These are phyloP conservation scores for Mycena galericulata DNA, from an alignment of 768 basidiomycete genomes.

Conservation along the genomic window DNA sequence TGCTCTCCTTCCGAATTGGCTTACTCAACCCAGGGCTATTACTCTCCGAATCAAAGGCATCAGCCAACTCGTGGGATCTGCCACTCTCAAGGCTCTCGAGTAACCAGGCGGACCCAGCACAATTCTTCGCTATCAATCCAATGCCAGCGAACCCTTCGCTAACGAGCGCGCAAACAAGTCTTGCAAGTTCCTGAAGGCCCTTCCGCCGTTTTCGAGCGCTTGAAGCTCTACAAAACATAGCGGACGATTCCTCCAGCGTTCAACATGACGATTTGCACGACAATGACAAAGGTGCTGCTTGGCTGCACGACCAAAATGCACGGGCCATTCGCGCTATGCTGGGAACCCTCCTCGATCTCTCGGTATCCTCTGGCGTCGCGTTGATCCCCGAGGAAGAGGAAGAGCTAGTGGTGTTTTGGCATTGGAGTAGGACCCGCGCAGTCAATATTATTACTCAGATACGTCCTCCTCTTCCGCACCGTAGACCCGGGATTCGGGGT, in stretches of 20 bases:
- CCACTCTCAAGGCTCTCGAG: constrained; percentile 28
- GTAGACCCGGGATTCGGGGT: constrained; percentile 59
- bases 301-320: constrained; percentile 86
- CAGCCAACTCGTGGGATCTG: constrained; percentile 32
- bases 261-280: constrained; percentile 60
- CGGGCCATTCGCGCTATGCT: constrained; percentile 72
- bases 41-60: constrained; percentile 31
- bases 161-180: constrained; percentile 42
- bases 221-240: constrained; percentile 62
- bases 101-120: constrained; percentile 30
- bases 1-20: no score
- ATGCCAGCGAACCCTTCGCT: constrained; percentile 40
- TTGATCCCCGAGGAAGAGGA: constrained; percentile 51
- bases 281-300: constrained; percentile 78
- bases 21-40: no score
- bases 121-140: constrained; percentile 25
- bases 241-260: constrained; percentile 55
- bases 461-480: constrained; percentile 41
- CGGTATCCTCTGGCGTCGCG: constrained; percentile 64
- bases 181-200: constrained; percentile 55
- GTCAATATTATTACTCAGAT: constrained; percentile 85
- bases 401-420: constrained; percentile 71
- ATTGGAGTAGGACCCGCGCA: constrained; percentile 73
- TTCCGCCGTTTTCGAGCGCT: constrained; percentile 64
- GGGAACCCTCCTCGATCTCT: constrained; percentile 69